phyloP scores from a whole-genome alignment of 116 monocot species.

The Iris pallida region DNA sequence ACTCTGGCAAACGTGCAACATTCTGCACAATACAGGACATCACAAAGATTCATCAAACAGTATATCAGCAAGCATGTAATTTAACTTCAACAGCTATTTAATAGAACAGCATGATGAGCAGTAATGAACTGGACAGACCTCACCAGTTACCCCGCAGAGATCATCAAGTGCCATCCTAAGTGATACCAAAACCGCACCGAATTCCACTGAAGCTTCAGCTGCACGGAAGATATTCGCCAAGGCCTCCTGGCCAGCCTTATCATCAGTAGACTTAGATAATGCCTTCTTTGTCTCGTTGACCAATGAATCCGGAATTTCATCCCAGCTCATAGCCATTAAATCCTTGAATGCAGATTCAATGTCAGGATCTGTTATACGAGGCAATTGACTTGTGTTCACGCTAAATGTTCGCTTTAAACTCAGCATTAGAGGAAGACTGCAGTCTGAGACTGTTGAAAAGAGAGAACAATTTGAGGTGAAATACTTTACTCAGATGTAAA shows the following conservation, averaged over 20 bases:
- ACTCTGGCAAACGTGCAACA: conserved; percentile 59
- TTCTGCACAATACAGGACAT: conserved; percentile 31
- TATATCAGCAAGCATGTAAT: too few species aligned
- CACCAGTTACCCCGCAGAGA: conserved; percentile 66
- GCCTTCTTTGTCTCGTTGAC: conserved; percentile 59
- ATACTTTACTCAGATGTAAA: neutral
- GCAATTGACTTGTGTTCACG: conserved; percentile 36
- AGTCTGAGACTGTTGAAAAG: conserved; percentile 7
- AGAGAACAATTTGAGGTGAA: neutral
- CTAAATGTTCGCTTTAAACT: conserved; percentile 33
- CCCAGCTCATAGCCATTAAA: conserved; percentile 80
- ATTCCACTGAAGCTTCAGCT: conserved; percentile 83
- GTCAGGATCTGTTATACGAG: conserved; percentile 64
- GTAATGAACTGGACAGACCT: conserved; percentile 37
- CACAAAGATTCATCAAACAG: too few species aligned
- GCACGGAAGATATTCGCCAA: conserved; percentile 72
- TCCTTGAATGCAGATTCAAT: conserved; percentile 78
- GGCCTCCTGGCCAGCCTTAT: conserved; percentile 66
- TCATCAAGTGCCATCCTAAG: conserved; percentile 98
- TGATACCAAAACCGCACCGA: conserved; percentile 71
- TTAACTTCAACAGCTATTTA: too few species aligned
- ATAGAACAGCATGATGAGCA: neutral
- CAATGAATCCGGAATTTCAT: conserved; percentile 66
- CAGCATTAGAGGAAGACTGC: neutral
- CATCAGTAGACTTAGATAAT: conserved; percentile 61